phyloP scores from a whole-genome alignment of 345 rosid genomes.

The Lepidium aucheri region DNA sequence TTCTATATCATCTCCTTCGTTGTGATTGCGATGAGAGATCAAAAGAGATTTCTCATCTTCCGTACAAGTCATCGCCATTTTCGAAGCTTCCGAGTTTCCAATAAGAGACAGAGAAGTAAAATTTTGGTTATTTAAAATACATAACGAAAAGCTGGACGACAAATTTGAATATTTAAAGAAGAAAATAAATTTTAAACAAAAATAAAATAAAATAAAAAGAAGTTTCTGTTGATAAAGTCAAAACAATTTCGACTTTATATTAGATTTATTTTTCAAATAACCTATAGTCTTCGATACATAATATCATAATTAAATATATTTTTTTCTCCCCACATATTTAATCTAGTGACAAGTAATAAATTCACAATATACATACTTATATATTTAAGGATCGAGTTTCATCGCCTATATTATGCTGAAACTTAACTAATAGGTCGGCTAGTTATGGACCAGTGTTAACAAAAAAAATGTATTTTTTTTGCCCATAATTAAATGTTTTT shows the following conservation, averaged over 20 bases:
- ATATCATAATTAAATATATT: too few species aligned
- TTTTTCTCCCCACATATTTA: too few species aligned
- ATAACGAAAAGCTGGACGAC: constrained; percentile 10
- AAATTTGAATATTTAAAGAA: constrained; percentile 20
- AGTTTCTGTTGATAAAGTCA: constrained; percentile 22
- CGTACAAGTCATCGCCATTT: constrained; percentile 28
- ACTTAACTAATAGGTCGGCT: too few species aligned
- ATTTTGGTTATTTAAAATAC: constrained; percentile 3
- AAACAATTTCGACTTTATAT: neutral
- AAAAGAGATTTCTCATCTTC: constrained; percentile 18
- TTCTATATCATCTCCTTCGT: neutral
- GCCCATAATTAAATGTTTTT: too few species aligned
- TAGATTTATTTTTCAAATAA: neutral
- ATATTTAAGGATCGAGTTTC: too few species aligned
- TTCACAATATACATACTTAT: too few species aligned
- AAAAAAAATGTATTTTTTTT: too few species aligned
- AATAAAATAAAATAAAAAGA: too few species aligned
- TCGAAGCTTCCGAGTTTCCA: constrained; percentile 19
- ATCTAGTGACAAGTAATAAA: too few species aligned
- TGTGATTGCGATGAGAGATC: constrained; percentile 12
- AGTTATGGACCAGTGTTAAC: too few species aligned
- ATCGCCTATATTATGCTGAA: too few species aligned
- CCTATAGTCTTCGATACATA: neutral
- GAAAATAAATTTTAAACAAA: too few species aligned
- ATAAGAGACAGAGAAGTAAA: constrained; percentile 30